phyloP scores from a whole-genome alignment of 495 filamentous ascomycete species.

The Daldinia caldariorum region DNA sequence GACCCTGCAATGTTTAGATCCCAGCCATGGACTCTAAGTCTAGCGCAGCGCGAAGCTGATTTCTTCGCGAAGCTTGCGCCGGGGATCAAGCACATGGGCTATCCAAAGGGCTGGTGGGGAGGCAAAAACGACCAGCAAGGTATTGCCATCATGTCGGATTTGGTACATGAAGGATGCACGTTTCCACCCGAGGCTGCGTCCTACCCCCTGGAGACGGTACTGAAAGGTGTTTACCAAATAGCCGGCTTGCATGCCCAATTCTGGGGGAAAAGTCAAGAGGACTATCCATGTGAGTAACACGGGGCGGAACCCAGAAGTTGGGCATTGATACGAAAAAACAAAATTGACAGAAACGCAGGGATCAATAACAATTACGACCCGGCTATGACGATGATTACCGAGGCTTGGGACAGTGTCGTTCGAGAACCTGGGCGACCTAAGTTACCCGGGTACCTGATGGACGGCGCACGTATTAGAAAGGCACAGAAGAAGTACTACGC shows the following conservation, averaged over 20 bases:
- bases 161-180: conserved; percentile 40
- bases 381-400: conserved; percentile 36
- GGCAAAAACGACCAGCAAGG: conserved; percentile 45
- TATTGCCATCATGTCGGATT: conserved; percentile 52
- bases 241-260: conserved; percentile 50
- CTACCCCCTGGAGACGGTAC: conserved; percentile 46
- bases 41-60: conserved; percentile 50
- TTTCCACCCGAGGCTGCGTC: conserved; percentile 46
- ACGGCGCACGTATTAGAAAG: conserved; percentile 43
- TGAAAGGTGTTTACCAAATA: conserved; percentile 48
- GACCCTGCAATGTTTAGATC: conserved; percentile 45
- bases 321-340: background rate
- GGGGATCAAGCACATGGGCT: conserved; percentile 42
- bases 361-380: conserved; percentile 37
- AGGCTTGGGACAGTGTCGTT: conserved; percentile 41
- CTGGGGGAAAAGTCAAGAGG: conserved; percentile 45
- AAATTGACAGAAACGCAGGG: conserved; percentile 21
- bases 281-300: conserved; percentile 45
- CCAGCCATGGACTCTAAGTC: conserved; percentile 48
- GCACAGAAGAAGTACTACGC: conserved; percentile 47
- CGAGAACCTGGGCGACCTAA: conserved; percentile 40
- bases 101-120: conserved; percentile 51
- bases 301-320: background rate
- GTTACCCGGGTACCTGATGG: conserved; percentile 41
- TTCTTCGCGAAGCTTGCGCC: conserved; percentile 51